Conservation (phyloP, 257 asterid genomes). For the Avicennia marina region DNA sequence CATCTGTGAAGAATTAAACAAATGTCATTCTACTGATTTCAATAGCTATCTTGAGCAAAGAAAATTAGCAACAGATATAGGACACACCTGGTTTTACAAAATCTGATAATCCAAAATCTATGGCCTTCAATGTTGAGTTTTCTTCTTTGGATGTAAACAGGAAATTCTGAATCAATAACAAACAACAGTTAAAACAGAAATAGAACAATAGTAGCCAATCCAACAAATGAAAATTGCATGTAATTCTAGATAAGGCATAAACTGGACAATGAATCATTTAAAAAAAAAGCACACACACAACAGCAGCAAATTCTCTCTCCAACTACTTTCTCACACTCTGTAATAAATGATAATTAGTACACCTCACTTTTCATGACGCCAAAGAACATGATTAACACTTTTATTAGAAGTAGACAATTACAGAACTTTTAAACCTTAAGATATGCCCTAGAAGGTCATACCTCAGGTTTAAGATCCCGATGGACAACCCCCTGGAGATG, state of each 20-base stretch:
- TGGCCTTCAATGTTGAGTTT: slow-evolving; percentile 24
- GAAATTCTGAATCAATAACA: slow-evolving; percentile 31
- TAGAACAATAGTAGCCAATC: slow-evolving; percentile 6
- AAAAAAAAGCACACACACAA: neutral
- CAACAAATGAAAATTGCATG: neutral
- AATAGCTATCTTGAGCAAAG: neutral
- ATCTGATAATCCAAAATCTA: slow-evolving; percentile 28
- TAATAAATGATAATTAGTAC: no score
- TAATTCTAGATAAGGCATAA: neutral
- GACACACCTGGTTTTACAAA: slow-evolving; percentile 27
- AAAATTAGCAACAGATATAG: neutral
- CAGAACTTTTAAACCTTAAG: slow-evolving; percentile 3
- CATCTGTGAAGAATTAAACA: slow-evolving; percentile 43
- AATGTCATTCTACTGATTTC: neutral
- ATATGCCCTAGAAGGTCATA: slow-evolving; percentile 15
- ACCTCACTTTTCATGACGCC: neutral
- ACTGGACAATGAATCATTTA: neutral
- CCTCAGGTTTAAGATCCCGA: slow-evolving; percentile 98
- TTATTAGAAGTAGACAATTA: no score
- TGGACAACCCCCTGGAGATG: slow-evolving; percentile 98
- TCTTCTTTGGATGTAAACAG: slow-evolving; percentile 22
- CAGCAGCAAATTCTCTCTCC: neutral
- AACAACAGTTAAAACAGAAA: neutral
- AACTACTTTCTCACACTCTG: neutral
- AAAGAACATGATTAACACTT: neutral